A percentile compares a stretch with the other conserved stretches of the same genome.
These are phyloP conservation scores for Trichoderma citrinoviride DNA, from an alignment of 2,329 filamentous ascomycete genomes.

Conservation along the genomic window DNA sequence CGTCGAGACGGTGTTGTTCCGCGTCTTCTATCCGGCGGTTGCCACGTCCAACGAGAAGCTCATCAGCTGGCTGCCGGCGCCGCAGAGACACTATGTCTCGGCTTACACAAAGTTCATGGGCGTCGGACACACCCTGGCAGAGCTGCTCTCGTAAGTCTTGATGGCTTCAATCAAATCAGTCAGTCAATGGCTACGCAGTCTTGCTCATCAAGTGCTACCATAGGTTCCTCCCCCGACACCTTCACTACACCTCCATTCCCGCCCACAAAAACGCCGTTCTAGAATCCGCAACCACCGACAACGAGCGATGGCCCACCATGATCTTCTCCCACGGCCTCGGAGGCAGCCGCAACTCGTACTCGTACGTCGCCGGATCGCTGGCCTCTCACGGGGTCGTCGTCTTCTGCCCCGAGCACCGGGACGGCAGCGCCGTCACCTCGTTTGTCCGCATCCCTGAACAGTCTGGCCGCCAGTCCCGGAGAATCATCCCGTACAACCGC, in stretches of 20 bases:
- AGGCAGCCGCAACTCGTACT: slow-evolving; percentile 79
- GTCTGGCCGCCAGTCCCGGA: slow-evolving; percentile 35
- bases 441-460: slow-evolving; percentile 62
- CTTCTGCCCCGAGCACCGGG: slow-evolving; percentile 77
- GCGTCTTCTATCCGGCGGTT: slow-evolving; percentile 75
- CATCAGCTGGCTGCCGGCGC: slow-evolving; percentile 74
- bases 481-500: slow-evolving; percentile 47
- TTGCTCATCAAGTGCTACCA: neutral
- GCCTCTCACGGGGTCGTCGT: slow-evolving; percentile 80
- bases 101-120: slow-evolving; percentile 77
- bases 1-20: slow-evolving; percentile 73
- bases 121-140: slow-evolving; percentile 55
- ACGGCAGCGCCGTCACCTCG: slow-evolving; percentile 74
- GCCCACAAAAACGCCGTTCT: slow-evolving; percentile 69
- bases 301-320: slow-evolving; percentile 71
- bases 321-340: slow-evolving; percentile 85
- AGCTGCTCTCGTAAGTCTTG: slow-evolving; percentile 53
- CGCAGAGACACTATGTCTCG: slow-evolving; percentile 70
- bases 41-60: slow-evolving; percentile 52
- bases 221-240: slow-evolving; percentile 66
- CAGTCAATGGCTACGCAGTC: neutral
- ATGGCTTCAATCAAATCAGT: neutral
- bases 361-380: slow-evolving; percentile 74
- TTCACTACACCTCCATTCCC: slow-evolving; percentile 72
- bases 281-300: slow-evolving; percentile 46